Percentiles rank a stretch among this genome's conserved stretches.
Evolutionary conservation across 164 flowering plant genomes (phyloP).

Genomic region (Vitis rupestris): DNA sequence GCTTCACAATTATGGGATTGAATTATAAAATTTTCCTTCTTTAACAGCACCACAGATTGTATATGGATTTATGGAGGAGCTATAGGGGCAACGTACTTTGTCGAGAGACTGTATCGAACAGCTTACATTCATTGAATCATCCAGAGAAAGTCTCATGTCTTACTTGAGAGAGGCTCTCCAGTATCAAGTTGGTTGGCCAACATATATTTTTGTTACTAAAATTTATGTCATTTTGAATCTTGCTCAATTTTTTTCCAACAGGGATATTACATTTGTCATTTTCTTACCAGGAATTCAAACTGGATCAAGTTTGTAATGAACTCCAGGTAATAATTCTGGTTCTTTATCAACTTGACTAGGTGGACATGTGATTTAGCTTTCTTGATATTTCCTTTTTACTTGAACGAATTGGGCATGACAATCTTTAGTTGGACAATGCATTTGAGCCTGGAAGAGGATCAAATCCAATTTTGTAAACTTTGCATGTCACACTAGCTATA

Average conservation of each 20-base stretch:
- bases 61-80: slow-evolving; percentile 53
- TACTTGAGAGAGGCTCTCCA: slow-evolving; percentile 73
- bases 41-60: slow-evolving; percentile 50
- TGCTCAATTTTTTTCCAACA: background rate
- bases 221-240: background rate
- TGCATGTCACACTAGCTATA: too few relatives aligned
- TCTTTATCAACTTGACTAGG: background rate
- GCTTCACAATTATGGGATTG: background rate
- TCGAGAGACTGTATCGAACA: slow-evolving; percentile 72
- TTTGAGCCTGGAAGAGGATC: too few relatives aligned
- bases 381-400: background rate
- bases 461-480: background rate
- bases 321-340: slow-evolving; percentile 51
- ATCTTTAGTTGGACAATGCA: background rate
- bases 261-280: slow-evolving; percentile 5
- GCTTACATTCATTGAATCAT: slow-evolving; percentile 57
- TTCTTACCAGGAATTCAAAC: slow-evolving; percentile 61
- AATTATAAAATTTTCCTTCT: slow-evolving; percentile 1
- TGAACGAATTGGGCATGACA: too few relatives aligned
- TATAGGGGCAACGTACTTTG: slow-evolving; percentile 63
- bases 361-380: background rate
- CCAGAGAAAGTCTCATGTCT: slow-evolving; percentile 68
- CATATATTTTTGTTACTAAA: background rate
- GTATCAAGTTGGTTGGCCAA: slow-evolving; percentile 65
- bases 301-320: slow-evolving; percentile 59